Conservation (phyloP, 352 stramenopile genomes). For the Pilasporangium apinafurcum region DNA sequence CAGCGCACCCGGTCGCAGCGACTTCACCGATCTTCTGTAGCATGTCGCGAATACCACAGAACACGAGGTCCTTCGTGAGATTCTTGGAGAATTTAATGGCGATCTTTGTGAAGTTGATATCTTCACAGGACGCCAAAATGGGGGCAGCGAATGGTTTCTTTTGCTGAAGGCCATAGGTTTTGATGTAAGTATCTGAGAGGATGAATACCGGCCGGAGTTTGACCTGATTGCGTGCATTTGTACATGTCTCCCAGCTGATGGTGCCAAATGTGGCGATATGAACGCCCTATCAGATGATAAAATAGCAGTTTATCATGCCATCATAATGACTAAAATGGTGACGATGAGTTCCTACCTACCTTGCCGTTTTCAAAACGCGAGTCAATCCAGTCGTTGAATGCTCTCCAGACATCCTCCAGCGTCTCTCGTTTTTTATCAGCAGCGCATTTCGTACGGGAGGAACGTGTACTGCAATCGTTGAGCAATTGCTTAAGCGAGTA, state of each 20-base stretch:
- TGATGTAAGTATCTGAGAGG: slow-evolving; percentile 60
- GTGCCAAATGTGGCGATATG: slow-evolving; percentile 74
- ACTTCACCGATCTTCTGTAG: slow-evolving; percentile 70
- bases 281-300: slow-evolving; percentile 21
- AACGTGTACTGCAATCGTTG: slow-evolving; percentile 54
- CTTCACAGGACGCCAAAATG: slow-evolving; percentile 49
- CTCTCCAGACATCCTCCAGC: slow-evolving; percentile 62
- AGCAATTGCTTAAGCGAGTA: slow-evolving; percentile 76
- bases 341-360: slow-evolving; percentile 12
- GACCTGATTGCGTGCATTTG: slow-evolving; percentile 45
- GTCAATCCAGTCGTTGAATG: slow-evolving; percentile 75
- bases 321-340: background rate
- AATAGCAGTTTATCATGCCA: too few relatives aligned
- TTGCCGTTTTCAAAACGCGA: slow-evolving; percentile 62
- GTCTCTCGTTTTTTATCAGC: slow-evolving; percentile 64
- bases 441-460: slow-evolving; percentile 47
- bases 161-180: slow-evolving; percentile 55
- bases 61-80: slow-evolving; percentile 71
- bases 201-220: slow-evolving; percentile 56
- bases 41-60: slow-evolving; percentile 59
- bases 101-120: slow-evolving; percentile 82
- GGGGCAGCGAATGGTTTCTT: slow-evolving; percentile 18
- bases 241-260: slow-evolving; percentile 61
- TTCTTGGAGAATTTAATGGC: slow-evolving; percentile 75
- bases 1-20: slow-evolving; percentile 30